Evolutionary conservation across 1,139 yeast species (phyloP).

Genomic region (Magnusiomyces tetraspermus): DNA sequence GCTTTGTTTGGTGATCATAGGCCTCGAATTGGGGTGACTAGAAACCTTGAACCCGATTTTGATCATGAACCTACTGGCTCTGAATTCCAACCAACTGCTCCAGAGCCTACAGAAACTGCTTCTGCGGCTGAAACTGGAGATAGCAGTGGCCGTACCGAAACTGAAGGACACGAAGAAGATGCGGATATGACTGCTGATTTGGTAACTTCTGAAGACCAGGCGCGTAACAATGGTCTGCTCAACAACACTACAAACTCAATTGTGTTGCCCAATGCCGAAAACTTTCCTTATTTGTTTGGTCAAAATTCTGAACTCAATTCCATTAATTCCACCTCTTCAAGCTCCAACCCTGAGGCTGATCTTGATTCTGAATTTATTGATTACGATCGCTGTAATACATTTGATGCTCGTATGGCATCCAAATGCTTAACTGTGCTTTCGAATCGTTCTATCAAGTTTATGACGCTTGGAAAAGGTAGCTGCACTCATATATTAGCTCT

Average conservation of each 20-base stretch:
- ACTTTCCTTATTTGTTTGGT: background rate
- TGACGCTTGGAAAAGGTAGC: slow-evolving; percentile 50
- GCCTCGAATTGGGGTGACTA: background rate
- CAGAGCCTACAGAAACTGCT: background rate
- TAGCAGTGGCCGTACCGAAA: background rate
- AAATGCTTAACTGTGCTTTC: slow-evolving; percentile 5
- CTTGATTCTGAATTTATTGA: background rate
- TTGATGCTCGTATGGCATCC: background rate
- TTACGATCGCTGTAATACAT: background rate
- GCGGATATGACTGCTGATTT: background rate
- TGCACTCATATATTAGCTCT: slow-evolving; percentile 57
- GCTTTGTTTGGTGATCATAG: background rate
- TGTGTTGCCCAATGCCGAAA: background rate
- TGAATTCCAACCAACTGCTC: no score
- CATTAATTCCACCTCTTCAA: background rate
- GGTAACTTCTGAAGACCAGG: background rate
- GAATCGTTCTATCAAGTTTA: slow-evolving; percentile 27
- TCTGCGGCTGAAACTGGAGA: background rate
- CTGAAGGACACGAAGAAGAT: background rate
- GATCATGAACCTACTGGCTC: background rate
- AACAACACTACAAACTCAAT: background rate
- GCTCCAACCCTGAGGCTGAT: background rate
- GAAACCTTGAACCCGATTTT: background rate
- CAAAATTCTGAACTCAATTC: background rate
- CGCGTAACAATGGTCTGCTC: background rate